Evolutionary conservation across 164 flowering plant species (phyloP), one percentile per base, ranked within the genome.

Genomic region (Aristolochia californica): DNA sequence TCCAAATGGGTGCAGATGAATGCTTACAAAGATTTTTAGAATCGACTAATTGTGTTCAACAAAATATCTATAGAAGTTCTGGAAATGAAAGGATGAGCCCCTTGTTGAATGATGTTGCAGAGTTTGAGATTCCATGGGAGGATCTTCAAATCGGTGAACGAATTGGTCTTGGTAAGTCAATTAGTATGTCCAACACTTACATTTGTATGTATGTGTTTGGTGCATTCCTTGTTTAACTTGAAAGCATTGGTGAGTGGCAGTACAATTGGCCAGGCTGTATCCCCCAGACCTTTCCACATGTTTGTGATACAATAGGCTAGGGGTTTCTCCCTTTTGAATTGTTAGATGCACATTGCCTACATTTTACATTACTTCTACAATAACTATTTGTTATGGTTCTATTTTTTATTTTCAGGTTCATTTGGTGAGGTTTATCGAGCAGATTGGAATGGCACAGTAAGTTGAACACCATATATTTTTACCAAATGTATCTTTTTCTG

Each of bases 381-480:
- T 47, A 7, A 16, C 5, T 40, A 10, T 26, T 38, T 40, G 48
- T 20, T 56, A 12, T 20, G 21, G 18, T 56, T 56, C 23, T 44
- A 40, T n/a, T n/a, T 63, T 34, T 49, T n/a, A 34, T 23, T 73
- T 74, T 68, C 82, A 93, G 99, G 99, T 60, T 93, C 97, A 59
- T 89, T 83, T 80, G 99, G 99, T 17, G 99, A 93, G 75, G 99
- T 93, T 53, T 89, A 87, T 61, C 91, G 66, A 34, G 91, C 87
- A 52, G 99, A 93, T 65, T 83, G 89, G 91, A 85, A 89, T 82
- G 88, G 96, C 72, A 89, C 99, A 51, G 99, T 93, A 75, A 81
- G 99, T 77, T 57, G 16, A 18, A 17, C 5, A 47, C 50, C 22
- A 47, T 0, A 47, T 47, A 13, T 5, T n/a, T 47, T 4, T 47